Conservation (phyloP, 768 basidiomycete species). For the Suillus sp. region DNA sequence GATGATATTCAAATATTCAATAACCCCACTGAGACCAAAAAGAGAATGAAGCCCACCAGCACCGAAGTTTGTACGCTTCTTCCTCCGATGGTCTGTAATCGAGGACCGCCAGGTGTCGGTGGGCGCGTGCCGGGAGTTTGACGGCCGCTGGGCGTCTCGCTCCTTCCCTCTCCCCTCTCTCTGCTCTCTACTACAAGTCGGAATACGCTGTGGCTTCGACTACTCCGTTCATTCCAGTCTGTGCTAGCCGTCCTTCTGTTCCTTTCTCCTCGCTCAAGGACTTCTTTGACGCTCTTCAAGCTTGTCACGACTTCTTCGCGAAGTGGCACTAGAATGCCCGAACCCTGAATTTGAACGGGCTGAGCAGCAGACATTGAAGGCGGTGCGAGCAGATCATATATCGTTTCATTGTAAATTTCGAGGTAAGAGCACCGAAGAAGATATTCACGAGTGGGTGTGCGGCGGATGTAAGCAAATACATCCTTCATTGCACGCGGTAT, state of each 20-base stretch:
- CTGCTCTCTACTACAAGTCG: slow-evolving; percentile 89
- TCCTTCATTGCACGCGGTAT: slow-evolving; percentile 93
- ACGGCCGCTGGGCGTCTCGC: slow-evolving; percentile 38
- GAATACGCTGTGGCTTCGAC: slow-evolving; percentile 93
- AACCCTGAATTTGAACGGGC: slow-evolving; percentile 76
- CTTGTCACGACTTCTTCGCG: slow-evolving; percentile 94
- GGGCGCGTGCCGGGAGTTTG: slow-evolving; percentile 57
- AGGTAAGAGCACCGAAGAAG: slow-evolving; percentile 95
- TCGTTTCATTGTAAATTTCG: slow-evolving; percentile 95
- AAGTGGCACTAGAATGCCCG: slow-evolving; percentile 70
- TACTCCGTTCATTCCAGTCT: slow-evolving; percentile 98
- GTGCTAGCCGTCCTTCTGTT: slow-evolving; percentile 90
- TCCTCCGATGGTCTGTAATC: slow-evolving; percentile 76
- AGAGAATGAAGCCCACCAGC: slow-evolving; percentile 46
- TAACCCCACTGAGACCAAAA: slow-evolving; percentile 2
- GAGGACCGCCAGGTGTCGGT: slow-evolving; percentile 58
- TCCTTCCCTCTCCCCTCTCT: slow-evolving; percentile 58
- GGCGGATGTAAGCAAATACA: slow-evolving; percentile 81
- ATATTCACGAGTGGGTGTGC: slow-evolving; percentile 81
- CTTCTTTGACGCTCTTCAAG: slow-evolving; percentile 81
- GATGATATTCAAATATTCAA: slow-evolving; percentile 4
- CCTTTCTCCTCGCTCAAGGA: slow-evolving; percentile 83
- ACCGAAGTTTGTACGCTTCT: slow-evolving; percentile 79
- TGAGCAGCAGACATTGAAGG: slow-evolving; percentile 52
- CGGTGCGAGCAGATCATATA: slow-evolving; percentile 84